These are phyloP conservation scores for Spathaspora gorwiae DNA, from an alignment of 805 yeast species.

Conservation along the genomic window DNA sequence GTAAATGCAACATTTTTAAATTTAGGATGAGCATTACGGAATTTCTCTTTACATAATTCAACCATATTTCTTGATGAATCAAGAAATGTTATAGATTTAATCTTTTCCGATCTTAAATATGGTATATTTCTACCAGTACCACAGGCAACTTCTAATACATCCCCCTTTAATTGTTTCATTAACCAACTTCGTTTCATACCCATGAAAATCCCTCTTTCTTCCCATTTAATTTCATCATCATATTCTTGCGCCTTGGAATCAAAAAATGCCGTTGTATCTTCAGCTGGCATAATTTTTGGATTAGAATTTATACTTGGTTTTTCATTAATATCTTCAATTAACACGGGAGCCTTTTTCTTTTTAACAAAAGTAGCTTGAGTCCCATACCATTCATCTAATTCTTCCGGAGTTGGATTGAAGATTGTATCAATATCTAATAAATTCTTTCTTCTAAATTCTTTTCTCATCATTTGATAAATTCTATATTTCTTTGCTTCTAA, in stretches of 20 bases:
- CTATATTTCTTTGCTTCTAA: constrained; percentile 57
- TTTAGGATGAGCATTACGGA: constrained; percentile 59
- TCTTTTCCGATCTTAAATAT: constrained; percentile 54
- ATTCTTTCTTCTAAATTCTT: constrained; percentile 38
- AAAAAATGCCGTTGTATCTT: constrained; percentile 78
- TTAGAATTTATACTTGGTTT: constrained; percentile 25
- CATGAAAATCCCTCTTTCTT: constrained; percentile 58
- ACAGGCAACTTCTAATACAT: constrained; percentile 89
- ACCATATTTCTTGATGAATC: constrained; percentile 88
- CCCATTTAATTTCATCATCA: constrained; percentile 74
- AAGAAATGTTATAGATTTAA: constrained; percentile 74
- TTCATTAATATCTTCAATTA: constrained; percentile 11
- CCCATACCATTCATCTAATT: constrained; percentile 38
- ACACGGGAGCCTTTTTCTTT: constrained; percentile 21
- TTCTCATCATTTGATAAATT: constrained; percentile 54
- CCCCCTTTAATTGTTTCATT: constrained; percentile 76
- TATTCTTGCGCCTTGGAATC: constrained; percentile 75
- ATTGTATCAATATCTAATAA: constrained; percentile 26
- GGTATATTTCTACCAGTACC: constrained; percentile 94
- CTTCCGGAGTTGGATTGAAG: constrained; percentile 40
- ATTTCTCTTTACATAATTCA: constrained; percentile 70
- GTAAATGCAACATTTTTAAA: constrained; percentile 78
- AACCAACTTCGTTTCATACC: constrained; percentile 71
- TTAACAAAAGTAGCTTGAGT: constrained; percentile 24
- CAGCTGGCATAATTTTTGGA: constrained; percentile 54